Percentiles rank a stretch among this genome's conserved stretches.
Evolutionary conservation across 2,329 filamentous ascomycete genomes (phyloP).

Genomic region (Hypoxylon sp.): DNA sequence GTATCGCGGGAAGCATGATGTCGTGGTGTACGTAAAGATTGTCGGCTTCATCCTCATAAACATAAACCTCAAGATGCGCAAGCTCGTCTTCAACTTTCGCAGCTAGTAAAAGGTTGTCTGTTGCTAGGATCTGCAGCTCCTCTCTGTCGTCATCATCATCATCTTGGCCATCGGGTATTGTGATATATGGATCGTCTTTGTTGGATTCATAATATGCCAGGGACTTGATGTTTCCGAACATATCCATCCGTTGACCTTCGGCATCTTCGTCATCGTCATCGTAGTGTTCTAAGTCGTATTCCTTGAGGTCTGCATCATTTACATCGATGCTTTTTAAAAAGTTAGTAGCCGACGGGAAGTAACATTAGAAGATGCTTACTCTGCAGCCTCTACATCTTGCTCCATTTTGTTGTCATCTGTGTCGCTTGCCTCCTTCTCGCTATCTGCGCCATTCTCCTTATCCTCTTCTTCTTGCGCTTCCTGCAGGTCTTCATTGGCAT

Average conservation of each 20-base stretch:
- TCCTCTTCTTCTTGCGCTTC: constrained; percentile 67
- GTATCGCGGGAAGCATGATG: constrained; percentile 97
- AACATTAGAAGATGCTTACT: constrained; percentile 30
- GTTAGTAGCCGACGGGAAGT: constrained; percentile 1
- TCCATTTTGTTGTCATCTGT: constrained; percentile 8
- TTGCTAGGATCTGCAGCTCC: constrained; percentile 90
- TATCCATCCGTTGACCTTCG: constrained; percentile 79
- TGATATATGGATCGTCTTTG: constrained; percentile 96
- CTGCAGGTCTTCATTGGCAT: constrained; percentile 86
- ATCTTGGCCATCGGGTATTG: constrained; percentile 73
- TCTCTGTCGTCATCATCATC: constrained; percentile 91
- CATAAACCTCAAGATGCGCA: constrained; percentile 94
- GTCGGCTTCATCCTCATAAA: constrained; percentile 94
- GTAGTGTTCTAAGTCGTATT: constrained; percentile 96
- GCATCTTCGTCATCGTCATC: constrained; percentile 80
- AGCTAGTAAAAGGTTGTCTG: constrained; percentile 90
- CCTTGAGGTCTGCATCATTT: constrained; percentile 87
- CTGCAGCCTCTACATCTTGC: constrained; percentile 33
- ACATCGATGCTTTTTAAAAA: constrained; percentile 55
- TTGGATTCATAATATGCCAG: constrained; percentile 94
- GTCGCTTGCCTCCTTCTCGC: not conserved
- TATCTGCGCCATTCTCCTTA: constrained; percentile 41
- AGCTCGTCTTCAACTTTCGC: constrained; percentile 97
- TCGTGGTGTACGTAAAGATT: constrained; percentile 99
- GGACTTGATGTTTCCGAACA: constrained; percentile 95